Base-by-base conservation (phyloP, 2,329 filamentous ascomycete species). In the Diaporthe sp. region DNA sequence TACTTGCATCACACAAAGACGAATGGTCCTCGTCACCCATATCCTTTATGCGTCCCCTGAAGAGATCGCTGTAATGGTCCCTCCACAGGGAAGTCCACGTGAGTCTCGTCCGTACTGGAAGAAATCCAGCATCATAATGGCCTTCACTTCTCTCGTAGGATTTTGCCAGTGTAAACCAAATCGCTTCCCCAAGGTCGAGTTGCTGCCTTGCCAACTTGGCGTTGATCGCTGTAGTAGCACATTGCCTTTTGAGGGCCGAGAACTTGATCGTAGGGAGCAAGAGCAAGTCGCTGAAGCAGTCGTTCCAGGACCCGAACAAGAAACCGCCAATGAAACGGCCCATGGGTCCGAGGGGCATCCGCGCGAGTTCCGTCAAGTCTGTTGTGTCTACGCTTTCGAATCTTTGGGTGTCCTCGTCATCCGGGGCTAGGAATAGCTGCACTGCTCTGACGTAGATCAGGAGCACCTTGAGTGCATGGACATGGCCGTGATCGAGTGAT, bases 361-460 rank as follows among this genome's bases (percentile, higher is more conserved):
- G 44, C 28, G 44, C 28, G 44, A 67, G 28, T 2, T 67, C 28
- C 22, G 44, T 44, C 28, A 67, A 19, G 28, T 67, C 62, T 17
- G 62, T 51, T n/a, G 62, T 31, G 13, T 49, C 28, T 12, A 37
- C 7, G 28, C 28, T 25, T 25, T 37, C 62, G 42, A 67, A 2
- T 13, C 31, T 67, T n/a, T 34, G 44, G 12, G 22, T 15, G 28
- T 51, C 44, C 15, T 34, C 28, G 19, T 67, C 62, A 7, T 67
- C 62, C 17, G 62, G 42, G 4, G 62, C 62, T n/a, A 67, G 10
- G 28, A 67, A n/a, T 17, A 67, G 44, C 44, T 67, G 62, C 62
- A 67, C 51, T 5, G 62, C 37, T 25, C 28, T 67, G 3, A 67
- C 62, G 19, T 67, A 67, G 6, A 67, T 37, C 19, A 67, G 62